Conservation (phyloP, 345 rosid species). For the Gossypium mustelinum region DNA sequence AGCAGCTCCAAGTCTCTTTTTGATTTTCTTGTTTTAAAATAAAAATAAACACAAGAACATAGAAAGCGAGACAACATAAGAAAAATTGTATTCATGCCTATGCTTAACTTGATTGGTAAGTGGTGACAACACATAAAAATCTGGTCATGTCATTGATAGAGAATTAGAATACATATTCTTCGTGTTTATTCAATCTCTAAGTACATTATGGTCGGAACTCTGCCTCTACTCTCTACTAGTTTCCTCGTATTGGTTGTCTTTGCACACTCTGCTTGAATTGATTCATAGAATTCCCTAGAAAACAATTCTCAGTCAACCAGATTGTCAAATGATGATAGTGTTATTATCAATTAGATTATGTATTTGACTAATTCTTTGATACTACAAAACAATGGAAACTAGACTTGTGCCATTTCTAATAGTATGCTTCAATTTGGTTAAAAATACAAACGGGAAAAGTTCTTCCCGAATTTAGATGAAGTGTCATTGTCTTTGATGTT, state of each 20-base stretch:
- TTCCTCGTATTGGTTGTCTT: neutral
- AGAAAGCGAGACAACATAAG: no score
- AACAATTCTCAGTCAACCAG: neutral
- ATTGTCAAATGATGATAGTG: neutral
- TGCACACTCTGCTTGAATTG: neutral
- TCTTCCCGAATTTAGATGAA: neutral
- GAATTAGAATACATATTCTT: no score
- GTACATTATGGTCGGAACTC: neutral
- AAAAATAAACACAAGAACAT: neutral
- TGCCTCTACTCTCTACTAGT: neutral
- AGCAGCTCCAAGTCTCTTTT: no score
- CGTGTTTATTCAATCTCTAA: no score
- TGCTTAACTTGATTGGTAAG: no score
- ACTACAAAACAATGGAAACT: constrained; percentile 1
- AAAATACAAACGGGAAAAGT: neutral
- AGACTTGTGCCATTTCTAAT: neutral
- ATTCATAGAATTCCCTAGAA: neutral
- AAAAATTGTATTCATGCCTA: no score
- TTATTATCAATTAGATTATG: neutral
- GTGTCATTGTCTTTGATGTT: neutral
- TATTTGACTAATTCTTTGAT: neutral
- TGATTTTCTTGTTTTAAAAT: neutral
- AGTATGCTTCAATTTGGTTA: neutral
- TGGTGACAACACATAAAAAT: no score
- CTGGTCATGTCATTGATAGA: no score